Base-by-base conservation (phyloP, 306 rosid species). In the Medicago ruthenica region DNA sequence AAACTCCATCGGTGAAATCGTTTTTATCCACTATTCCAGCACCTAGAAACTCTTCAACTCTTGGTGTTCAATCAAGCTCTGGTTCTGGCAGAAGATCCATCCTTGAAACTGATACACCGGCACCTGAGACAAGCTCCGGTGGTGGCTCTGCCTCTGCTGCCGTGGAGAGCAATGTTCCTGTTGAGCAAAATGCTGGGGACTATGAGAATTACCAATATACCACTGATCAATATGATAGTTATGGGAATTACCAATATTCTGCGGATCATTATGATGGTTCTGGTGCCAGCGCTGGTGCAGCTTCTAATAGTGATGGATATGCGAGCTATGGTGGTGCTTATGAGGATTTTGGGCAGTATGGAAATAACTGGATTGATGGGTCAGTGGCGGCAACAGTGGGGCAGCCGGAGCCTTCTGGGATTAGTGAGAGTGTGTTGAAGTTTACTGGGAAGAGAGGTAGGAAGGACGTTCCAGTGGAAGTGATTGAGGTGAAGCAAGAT, bases 401-500 rank as follows among this genome's bases (percentile, higher is more conserved):
- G 69, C 74, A 62, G 20, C 84, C 55, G n/a, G 87, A 67, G 31
- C 44, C 54, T 7, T 58, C 89, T 8, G 89, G 57, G 40, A 24
- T 54, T 34, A 40, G 67, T 78, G 87, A 63, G 4, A 83, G 37
- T 77, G 42, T 20, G 16, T 36, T 83, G 73, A 82, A 45, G 69
- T 58, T 79, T 71, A 75, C 80, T 62, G 94, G 89, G 69, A 95
- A 89, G 91, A 87, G 93, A 53, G 88, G 97, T 44, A 86, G 96
- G 84, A 76, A 85, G 61, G 93, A 95, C 60, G 64, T 95, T 77
- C 98, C 96, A 0, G 40, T 82, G 15, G 96, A 92, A 67, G 83
- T 92, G 74, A 71, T 96, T 36, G 98, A 96, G 84, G 96, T 96
- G 85, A 92, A 88, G 89, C 98, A 92, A 75, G 98, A 92, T 9